Conservation (phyloP, 2,329 filamentous ascomycete genomes). For the Didymella lethalis region DNA sequence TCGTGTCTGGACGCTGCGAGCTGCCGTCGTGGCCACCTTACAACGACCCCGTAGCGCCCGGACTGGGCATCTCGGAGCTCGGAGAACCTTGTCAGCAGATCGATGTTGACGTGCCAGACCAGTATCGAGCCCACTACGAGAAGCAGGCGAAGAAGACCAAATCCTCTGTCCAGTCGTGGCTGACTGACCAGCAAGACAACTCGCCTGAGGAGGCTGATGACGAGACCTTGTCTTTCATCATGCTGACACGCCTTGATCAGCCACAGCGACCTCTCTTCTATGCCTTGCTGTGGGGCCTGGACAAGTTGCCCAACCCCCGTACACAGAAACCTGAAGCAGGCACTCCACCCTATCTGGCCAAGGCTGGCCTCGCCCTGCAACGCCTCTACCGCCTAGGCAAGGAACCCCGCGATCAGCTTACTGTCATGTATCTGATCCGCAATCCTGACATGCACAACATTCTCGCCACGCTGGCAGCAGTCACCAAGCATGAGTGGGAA, state of each 20-base stretch:
- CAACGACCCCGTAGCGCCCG: conserved; percentile 60
- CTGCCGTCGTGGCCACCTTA: conserved; percentile 91
- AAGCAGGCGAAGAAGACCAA: conserved; percentile 92
- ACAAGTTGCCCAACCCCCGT: conserved; percentile 60
- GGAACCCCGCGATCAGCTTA: conserved; percentile 83
- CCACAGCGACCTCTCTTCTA: conserved; percentile 83
- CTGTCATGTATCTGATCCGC: conserved; percentile 83
- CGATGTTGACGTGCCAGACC: conserved; percentile 92
- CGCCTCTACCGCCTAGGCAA: conserved; percentile 79
- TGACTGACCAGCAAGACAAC: conserved; percentile 78
- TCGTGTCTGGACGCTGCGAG: conserved; percentile 87
- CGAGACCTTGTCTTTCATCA: conserved; percentile 91
- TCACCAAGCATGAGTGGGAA: conserved; percentile 94
- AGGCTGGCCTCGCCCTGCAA: conserved; percentile 80
- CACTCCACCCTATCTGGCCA: conserved; percentile 76
- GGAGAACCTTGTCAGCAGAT: conserved; percentile 75
- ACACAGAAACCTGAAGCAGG: conserved; percentile 71
- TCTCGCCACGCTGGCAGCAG: conserved; percentile 84
- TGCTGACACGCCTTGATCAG: conserved; percentile 82
- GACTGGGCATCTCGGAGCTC: conserved; percentile 62
- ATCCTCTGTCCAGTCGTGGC: conserved; percentile 89
- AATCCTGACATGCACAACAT: conserved; percentile 84
- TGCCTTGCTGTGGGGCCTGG: conserved; percentile 72
- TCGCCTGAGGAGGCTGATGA: conserved; percentile 91
- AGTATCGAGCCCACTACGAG: conserved; percentile 91